phyloP scores from a whole-genome alignment of 805 yeast genomes.

The Scheffersomyces amazonensis region DNA sequence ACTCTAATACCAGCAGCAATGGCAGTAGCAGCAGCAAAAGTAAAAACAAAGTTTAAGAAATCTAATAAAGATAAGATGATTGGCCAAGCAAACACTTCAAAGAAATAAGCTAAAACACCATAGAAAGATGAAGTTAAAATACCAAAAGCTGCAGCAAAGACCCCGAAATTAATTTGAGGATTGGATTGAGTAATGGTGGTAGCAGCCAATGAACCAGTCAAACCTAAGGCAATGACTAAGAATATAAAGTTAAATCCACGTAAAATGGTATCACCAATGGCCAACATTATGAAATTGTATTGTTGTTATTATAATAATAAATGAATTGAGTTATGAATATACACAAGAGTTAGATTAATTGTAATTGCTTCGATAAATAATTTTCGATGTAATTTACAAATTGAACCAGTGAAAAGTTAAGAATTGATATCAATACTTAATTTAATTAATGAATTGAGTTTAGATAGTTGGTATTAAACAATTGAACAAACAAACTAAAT shows the following conservation, averaged over 20 bases:
- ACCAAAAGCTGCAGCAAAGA: conserved; percentile 87
- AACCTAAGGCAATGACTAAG: conserved; percentile 77
- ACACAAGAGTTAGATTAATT: too few species aligned
- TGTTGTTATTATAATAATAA: not conserved
- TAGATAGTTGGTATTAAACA: too few species aligned
- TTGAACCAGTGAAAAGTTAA: too few species aligned
- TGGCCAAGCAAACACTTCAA: conserved; percentile 86
- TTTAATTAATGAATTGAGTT: too few species aligned
- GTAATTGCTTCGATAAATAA: too few species aligned
- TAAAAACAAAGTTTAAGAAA: conserved; percentile 85
- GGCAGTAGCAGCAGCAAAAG: conserved; percentile 93
- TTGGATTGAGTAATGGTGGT: conserved; percentile 47
- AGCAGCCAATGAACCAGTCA: conserved; percentile 84
- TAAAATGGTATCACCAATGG: conserved; percentile 71
- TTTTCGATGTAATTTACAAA: too few species aligned
- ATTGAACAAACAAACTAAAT: too few species aligned
- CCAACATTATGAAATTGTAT: conserved; percentile 41
- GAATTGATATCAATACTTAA: too few species aligned
- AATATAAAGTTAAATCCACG: conserved; percentile 75
- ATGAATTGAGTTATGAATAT: too few species aligned
- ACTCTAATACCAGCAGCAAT: conserved; percentile 85
- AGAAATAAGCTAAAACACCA: conserved; percentile 73
- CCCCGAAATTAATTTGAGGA: conserved; percentile 85
- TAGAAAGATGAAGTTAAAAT: conserved; percentile 76
- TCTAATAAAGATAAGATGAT: conserved; percentile 70